Conservation (phyloP, 768 basidiomycete genomes). For the Dacryopinax primogenitus region DNA sequence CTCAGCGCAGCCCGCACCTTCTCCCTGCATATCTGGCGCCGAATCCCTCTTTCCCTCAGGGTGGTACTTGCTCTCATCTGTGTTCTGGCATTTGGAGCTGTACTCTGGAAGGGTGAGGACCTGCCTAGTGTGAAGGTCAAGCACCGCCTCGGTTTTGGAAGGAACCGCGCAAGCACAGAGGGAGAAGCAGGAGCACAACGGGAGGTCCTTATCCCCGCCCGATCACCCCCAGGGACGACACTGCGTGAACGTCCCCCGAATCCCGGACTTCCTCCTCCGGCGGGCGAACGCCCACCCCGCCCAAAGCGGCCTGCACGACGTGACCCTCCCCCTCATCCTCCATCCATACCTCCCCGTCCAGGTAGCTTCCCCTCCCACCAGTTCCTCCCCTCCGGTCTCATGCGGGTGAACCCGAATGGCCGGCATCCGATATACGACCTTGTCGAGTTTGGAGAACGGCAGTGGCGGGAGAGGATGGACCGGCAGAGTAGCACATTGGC, state of each 20-base stretch:
- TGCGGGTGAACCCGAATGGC: conserved; percentile 29
- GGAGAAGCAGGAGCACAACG: too few relatives aligned
- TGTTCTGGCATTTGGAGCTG: background rate
- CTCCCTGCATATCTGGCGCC: background rate
- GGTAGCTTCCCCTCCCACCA: conserved; percentile 16
- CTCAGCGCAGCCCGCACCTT: background rate
- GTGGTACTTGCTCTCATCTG: background rate
- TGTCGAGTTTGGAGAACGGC: conserved; percentile 29
- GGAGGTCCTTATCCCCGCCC: too few relatives aligned
- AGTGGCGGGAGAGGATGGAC: conserved; percentile 30
- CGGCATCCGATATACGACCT: conserved; percentile 37
- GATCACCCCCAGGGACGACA: too few relatives aligned
- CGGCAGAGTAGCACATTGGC: conserved; percentile 31
- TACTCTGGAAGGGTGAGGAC: background rate
- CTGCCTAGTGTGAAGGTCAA: background rate
- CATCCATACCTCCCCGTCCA: background rate
- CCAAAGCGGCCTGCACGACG: background rate
- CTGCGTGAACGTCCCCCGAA: too few relatives aligned
- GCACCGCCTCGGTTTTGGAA: too few relatives aligned
- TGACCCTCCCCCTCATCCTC: background rate
- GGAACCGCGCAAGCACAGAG: too few relatives aligned
- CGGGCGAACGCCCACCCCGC: background rate
- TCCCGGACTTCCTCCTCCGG: background rate
- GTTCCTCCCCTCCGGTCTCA: conserved; percentile 25
- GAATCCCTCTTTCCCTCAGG: background rate